Percentiles rank a stretch among this genome's conserved stretches.
Conservation (phyloP, 2,329 filamentous ascomycete species). For the Gaeumannomyces tritici region DNA sequence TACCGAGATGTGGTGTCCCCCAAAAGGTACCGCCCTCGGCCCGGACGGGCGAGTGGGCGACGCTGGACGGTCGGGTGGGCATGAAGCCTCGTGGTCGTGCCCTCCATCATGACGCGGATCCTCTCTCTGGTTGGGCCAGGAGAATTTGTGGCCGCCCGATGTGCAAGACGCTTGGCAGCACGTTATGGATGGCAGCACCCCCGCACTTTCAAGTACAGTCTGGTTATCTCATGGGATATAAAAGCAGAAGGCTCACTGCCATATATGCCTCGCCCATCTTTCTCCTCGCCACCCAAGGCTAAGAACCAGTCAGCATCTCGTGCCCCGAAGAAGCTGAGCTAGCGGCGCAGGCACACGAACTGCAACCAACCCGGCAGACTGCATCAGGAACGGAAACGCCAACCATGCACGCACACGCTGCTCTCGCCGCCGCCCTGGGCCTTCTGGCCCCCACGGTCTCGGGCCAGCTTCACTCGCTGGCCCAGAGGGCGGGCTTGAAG, state of each 20-base stretch:
- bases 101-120: not conserved
- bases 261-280: not conserved
- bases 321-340: not conserved
- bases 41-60: not conserved
- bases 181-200: not conserved
- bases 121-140: too few species aligned
- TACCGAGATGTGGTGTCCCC: not conserved
- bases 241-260: not conserved
- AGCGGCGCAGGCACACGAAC: not conserved
- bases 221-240: not conserved
- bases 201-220: not conserved
- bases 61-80: too few species aligned
- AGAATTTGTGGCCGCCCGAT: not conserved
- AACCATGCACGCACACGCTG: not conserved
- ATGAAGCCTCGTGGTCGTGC: not conserved
- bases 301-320: not conserved
- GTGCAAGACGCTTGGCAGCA: not conserved
- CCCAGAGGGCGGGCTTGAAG: slow-evolving; percentile 30
- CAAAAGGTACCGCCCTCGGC: not conserved
- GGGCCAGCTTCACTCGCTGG: slow-evolving; percentile 27
- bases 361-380: not conserved
- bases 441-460: slow-evolving; percentile 2
- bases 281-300: not conserved
- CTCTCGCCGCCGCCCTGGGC: not conserved
- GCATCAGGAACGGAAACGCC: too few species aligned